These are phyloP conservation scores for Plasmodium blacklocki DNA, from an alignment of 169 alveolate genomes.

Conservation along the genomic window DNA sequence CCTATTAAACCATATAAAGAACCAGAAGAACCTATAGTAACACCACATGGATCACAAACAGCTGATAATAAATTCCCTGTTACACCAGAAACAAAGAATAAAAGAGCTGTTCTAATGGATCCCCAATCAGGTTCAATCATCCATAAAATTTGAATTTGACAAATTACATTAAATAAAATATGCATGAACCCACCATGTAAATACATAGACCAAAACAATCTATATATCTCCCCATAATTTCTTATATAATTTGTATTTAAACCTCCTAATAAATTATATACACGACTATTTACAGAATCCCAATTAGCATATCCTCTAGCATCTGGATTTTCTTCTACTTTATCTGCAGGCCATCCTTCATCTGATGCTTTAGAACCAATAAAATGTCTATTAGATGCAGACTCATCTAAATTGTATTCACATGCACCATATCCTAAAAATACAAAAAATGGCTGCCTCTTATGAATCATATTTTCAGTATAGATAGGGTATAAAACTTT, in stretches of 20 bases:
- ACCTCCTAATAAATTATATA: constrained; percentile 82
- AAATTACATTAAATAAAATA: constrained; percentile 84
- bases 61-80: constrained; percentile 90
- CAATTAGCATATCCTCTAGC: constrained; percentile 70
- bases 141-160: constrained; percentile 89
- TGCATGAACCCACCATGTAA: constrained; percentile 91
- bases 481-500: constrained; percentile 84
- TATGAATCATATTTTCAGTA: constrained; percentile 29
- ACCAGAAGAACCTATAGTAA: constrained; percentile 93
- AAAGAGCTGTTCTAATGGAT: constrained; percentile 83
- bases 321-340: constrained; percentile 77
- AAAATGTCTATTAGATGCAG: constrained; percentile 78
- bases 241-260: constrained; percentile 84
- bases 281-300: constrained; percentile 83
- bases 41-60: constrained; percentile 89
- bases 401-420: constrained; percentile 82
- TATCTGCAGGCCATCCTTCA: constrained; percentile 86
- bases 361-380: constrained; percentile 82
- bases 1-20: constrained; percentile 92
- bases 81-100: constrained; percentile 86
- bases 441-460: constrained; percentile 79
- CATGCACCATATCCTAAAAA: constrained; percentile 89
- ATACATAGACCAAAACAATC: constrained; percentile 90
- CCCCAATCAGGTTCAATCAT: constrained; percentile 95
- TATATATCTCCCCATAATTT: constrained; percentile 87